A percentile compares a stretch with the other conserved stretches of the same genome.
Evolutionary conservation across 345 rosid species (phyloP).

Genomic region (Populus simonii): DNA sequence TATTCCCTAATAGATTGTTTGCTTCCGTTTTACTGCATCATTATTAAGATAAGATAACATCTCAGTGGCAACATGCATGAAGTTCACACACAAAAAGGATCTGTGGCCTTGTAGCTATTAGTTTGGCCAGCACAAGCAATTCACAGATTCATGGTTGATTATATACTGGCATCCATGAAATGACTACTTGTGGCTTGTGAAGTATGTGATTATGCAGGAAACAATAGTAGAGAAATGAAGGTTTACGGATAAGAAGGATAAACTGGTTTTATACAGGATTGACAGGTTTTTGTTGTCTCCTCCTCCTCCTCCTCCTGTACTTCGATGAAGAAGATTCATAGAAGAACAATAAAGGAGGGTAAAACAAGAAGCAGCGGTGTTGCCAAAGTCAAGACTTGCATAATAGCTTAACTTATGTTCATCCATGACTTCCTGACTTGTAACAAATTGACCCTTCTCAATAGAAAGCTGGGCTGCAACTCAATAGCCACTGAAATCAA

Average conservation of each 20-base stretch:
- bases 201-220: neutral
- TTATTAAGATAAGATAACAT: no score
- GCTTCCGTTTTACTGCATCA: no score
- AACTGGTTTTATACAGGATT: neutral
- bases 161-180: neutral
- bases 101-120: no score
- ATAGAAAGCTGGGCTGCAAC: slow-evolving; percentile 96
- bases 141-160: neutral
- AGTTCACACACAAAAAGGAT: neutral
- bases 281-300: neutral
- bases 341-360: neutral
- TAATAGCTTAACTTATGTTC: slow-evolving; percentile 12
- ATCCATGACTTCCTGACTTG: slow-evolving; percentile 57
- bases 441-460: slow-evolving; percentile 60
- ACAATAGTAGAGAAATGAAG: neutral
- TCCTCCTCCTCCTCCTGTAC: no score
- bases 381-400: neutral
- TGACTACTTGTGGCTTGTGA: neutral
- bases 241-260: neutral
- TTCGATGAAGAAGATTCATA: neutral
- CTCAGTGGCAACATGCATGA: neutral
- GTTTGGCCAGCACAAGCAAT: neutral
- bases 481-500: slow-evolving; percentile 87
- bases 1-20: no score
- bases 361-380: neutral